These are phyloP conservation scores for Myochromella boudieri DNA, from an alignment of 768 basidiomycete genomes.

Conservation along the genomic window DNA sequence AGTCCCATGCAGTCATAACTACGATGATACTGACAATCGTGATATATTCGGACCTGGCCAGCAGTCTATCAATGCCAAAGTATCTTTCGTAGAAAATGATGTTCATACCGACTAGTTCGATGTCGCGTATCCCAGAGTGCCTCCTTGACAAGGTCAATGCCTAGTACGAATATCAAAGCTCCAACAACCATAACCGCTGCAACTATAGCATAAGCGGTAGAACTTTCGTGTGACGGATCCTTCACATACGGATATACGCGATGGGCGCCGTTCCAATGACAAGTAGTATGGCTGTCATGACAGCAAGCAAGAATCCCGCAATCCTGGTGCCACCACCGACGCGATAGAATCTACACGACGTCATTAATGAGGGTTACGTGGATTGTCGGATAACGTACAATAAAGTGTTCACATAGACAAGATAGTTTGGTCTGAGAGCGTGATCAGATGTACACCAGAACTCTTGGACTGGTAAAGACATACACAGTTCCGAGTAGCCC, in stretches of 20 bases:
- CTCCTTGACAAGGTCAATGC: slow-evolving; percentile 92
- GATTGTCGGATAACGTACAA: slow-evolving; percentile 39
- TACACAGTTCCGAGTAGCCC: slow-evolving; percentile 82
- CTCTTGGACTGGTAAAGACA: slow-evolving; percentile 22
- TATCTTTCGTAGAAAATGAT: slow-evolving; percentile 2
- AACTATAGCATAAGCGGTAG: not conserved
- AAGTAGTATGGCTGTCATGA: slow-evolving; percentile 69
- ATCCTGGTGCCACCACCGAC: slow-evolving; percentile 86
- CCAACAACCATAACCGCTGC: slow-evolving; percentile 89
- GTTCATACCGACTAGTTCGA: slow-evolving; percentile 70
- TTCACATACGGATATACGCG: slow-evolving; percentile 79
- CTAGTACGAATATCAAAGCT: slow-evolving; percentile 91
- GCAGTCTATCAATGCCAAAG: slow-evolving; percentile 9
- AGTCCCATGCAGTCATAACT: slow-evolving; percentile 93
- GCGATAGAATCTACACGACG: slow-evolving; percentile 71
- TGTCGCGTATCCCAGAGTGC: slow-evolving; percentile 95
- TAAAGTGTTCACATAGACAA: slow-evolving; percentile 86
- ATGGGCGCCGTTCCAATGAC: slow-evolving; percentile 87
- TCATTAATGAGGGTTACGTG: not conserved
- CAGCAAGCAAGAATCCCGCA: slow-evolving; percentile 82
- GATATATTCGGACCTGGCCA: slow-evolving; percentile 67
- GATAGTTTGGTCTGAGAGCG: slow-evolving; percentile 68
- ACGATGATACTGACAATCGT: slow-evolving; percentile 86
- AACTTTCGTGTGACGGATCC: not conserved
- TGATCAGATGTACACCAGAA: slow-evolving; percentile 8